Percentiles rank a stretch among this genome's conserved stretches.
phyloP scores from a whole-genome alignment of 768 basidiomycete species.

The Amanita subjunquillea region DNA sequence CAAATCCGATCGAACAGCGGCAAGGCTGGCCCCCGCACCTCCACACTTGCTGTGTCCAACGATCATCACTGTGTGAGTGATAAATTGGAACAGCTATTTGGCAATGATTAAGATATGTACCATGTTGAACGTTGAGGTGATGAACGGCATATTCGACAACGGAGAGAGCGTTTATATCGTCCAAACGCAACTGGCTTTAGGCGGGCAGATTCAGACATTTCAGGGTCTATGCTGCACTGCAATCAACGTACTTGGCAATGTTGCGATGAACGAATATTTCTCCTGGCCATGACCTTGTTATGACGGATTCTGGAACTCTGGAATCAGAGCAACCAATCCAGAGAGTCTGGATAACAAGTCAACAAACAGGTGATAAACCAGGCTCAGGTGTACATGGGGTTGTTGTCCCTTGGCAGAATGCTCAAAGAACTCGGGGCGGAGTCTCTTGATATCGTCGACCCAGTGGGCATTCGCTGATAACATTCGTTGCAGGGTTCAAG shows the following conservation, averaged over 20 bases:
- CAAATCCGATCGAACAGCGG: constrained; percentile 27
- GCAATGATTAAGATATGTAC: constrained; percentile 33
- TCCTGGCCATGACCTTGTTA: constrained; percentile 62
- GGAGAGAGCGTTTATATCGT: constrained; percentile 64
- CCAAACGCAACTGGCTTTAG: constrained; percentile 56
- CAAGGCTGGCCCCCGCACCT: constrained; percentile 52
- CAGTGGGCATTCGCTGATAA: constrained; percentile 53
- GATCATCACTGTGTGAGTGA: constrained; percentile 47
- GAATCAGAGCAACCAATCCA: constrained; percentile 85
- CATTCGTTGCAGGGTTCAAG: constrained; percentile 18
- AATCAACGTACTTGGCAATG: constrained; percentile 64
- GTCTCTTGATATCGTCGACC: constrained; percentile 46
- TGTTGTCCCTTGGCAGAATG: constrained; percentile 52
- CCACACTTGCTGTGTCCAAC: constrained; percentile 83
- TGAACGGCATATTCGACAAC: constrained; percentile 69
- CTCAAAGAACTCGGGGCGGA: constrained; percentile 57
- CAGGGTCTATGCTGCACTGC: no score
- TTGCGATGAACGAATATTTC: constrained; percentile 81
- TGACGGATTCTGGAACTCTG: constrained; percentile 70
- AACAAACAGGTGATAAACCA: not conserved
- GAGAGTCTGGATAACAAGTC: constrained; percentile 36
- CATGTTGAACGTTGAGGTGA: constrained; percentile 64
- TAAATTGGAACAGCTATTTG: constrained; percentile 21
- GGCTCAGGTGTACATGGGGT: constrained; percentile 40
- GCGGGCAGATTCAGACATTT: not conserved